Evolutionary conservation across 1,284 basidiomycete species (phyloP), one percentile per base, ranked within the genome.

Genomic region (Ustilago cynodontis): DNA sequence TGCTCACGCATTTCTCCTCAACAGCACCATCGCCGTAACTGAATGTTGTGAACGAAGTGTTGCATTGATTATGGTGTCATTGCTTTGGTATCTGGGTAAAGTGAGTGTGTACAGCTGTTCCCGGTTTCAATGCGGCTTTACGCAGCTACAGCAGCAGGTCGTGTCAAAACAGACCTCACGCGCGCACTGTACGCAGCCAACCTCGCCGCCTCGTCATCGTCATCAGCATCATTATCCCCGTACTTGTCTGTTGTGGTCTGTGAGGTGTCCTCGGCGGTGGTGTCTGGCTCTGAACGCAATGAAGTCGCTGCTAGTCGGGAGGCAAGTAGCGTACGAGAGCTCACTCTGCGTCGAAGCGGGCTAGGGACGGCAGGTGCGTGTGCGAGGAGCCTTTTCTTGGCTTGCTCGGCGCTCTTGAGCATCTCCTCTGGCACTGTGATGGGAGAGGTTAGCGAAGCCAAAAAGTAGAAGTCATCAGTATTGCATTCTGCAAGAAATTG

Each of bases 291-390:
- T 18, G 39, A 72, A 39, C 22, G 41, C 41, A 43, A 43, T 6
- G 60, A 55, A 3, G 71, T 52, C 6, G 53, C 53, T 33, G 54
- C 65, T 28, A 73, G 43, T 20, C 59, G 54, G n/a, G 43, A 54
- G 0, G 65, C 71, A 1, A 73, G 29, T 9, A 65, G 24, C 28
- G 55, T 62, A 14, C 59, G 45, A 1, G 65, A 65, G 51, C 65
- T 71, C 3, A 62, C 55, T 20, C 64, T 54, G 9, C 63, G 31
- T 7, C 77, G 43, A 2, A 79, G 51, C 9, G 77, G 77, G 43
- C 77, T 79, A 0, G 77, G 55, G 3, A 73, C 67, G 11, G 65
- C 65, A 3, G 77, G 77, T 16, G 77, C 77, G 33, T 79, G 71
- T 14, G 29, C 68, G 0, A 77, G 57, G 4, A 73, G n/a, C 50